Evolutionary conservation across 140 eudicot species (phyloP).

Genomic region (Artemisia princeps): DNA sequence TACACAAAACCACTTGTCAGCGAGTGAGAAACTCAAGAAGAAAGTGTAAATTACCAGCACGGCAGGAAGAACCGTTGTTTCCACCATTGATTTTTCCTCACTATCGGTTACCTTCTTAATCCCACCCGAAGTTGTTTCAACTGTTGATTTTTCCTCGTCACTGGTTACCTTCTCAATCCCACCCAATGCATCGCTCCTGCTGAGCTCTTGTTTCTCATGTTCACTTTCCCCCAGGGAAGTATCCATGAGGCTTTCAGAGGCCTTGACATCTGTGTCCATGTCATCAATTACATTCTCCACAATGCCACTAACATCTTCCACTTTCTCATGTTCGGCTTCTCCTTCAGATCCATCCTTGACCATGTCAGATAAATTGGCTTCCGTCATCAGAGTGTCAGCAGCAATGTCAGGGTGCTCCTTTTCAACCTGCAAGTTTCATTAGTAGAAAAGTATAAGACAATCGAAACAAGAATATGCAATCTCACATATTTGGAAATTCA

Average conservation of each 20-base stretch:
- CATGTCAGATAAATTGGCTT: neutral
- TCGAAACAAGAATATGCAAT: too few relatives aligned
- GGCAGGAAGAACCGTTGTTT: too few relatives aligned
- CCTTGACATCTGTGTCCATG: constrained; percentile 20
- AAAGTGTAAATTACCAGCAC: too few relatives aligned
- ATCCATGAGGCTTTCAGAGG: constrained; percentile 13
- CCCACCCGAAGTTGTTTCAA: too few relatives aligned
- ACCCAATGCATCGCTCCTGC: too few relatives aligned
- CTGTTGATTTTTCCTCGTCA: too few relatives aligned
- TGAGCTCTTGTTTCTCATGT: constrained; percentile 14
- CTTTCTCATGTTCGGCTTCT: constrained; percentile 19
- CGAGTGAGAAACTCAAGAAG: too few relatives aligned
- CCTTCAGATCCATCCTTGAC: constrained; percentile 13
- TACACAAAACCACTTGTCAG: too few relatives aligned
- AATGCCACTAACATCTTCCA: constrained; percentile 14
- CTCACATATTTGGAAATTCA: too few relatives aligned
- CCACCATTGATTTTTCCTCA: too few relatives aligned
- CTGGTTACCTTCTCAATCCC: too few relatives aligned
- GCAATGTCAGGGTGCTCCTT: neutral
- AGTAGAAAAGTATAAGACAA: neutral
- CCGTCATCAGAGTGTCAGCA: neutral
- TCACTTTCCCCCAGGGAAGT: constrained; percentile 14
- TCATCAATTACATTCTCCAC: constrained; percentile 3
- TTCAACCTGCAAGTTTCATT: constrained; percentile 17
- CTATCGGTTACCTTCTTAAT: too few relatives aligned